Base-by-base conservation (phyloP, 2,329 filamentous ascomycete species). In the Trichoderma sp. region DNA sequence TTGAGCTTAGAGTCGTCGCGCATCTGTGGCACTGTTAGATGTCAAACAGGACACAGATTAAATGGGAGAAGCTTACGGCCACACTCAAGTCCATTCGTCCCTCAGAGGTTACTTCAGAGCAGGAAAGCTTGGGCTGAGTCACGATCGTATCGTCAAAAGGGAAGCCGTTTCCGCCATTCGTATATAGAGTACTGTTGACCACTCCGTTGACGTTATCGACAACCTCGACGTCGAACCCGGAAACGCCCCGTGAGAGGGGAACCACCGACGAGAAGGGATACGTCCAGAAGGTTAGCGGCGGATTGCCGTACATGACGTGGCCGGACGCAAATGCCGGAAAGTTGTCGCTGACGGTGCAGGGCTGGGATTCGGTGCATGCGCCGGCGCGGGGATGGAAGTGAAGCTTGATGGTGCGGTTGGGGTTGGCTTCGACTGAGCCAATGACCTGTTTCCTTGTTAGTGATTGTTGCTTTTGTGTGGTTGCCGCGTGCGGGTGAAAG, bases 331-430 rank as follows among this genome's bases (percentile, higher is more conserved):
- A 41, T 44, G 62, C 24, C 5, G 34, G 0, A 17, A 44, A 26
- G 26, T 39, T 50, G 41, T 43, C 58, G 62, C 62, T 52, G 21
- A 52, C n/a, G 30, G 39, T 47, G 24, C 59, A 67, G 45, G 62
- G 24, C 5, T 30, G 54, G 9, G 28, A 30, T 14, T 48, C 17
- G 5, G 51, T 44, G 54, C 67, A 68, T 10, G 24, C 45, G 14
- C 67, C 67, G 7, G 65, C 60, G 7, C 62, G 65, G 15, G 67
- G 67, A 6, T 59, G 67, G 26, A 67, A 45, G 43, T 67, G 63
- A 24, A 67, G 50, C 26, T 58, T 68, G 47, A 68, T 50, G 19
- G 34, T 47, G 7, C 67, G 62, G 26, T 63, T 66, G 10, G 67
- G 58, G 43, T 68, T 58, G 17, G 51, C 41, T 2, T 43, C 63